phyloP scores from a whole-genome alignment of 176 grass and related monocot genomes.

The Otatea glauca region DNA sequence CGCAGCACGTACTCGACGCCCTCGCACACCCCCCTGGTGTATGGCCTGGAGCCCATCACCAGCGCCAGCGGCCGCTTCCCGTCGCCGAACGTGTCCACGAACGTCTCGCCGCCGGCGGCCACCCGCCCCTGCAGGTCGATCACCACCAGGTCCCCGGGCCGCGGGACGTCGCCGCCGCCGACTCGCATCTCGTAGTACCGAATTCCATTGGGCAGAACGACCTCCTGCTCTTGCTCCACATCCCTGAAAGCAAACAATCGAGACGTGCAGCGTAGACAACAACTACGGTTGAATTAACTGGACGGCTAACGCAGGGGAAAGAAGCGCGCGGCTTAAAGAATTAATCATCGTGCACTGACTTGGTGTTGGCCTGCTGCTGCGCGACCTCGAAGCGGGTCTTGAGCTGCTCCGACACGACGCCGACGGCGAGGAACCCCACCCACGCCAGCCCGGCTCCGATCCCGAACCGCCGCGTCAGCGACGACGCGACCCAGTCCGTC shows the following conservation, averaged over 20 bases:
- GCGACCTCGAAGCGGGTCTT: slow-evolving; percentile 96
- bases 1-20: slow-evolving; percentile 74
- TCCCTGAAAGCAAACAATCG: slow-evolving; percentile 43
- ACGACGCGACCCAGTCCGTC: slow-evolving; percentile 88
- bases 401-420: slow-evolving; percentile 96
- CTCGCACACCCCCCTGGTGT: slow-evolving; percentile 90
- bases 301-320: background rate
- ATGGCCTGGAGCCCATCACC: slow-evolving; percentile 94
- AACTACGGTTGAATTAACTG: background rate
- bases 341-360: slow-evolving; percentile 45
- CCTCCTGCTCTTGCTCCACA: slow-evolving; percentile 75
- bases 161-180: slow-evolving; percentile 70
- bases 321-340: background rate
- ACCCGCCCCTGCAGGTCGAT: slow-evolving; percentile 84
- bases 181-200: slow-evolving; percentile 90
- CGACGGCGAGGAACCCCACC: slow-evolving; percentile 81
- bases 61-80: slow-evolving; percentile 78
- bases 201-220: slow-evolving; percentile 85
- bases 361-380: slow-evolving; percentile 89
- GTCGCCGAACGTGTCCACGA: slow-evolving; percentile 85
- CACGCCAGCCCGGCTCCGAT: slow-evolving; percentile 94
- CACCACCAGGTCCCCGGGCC: slow-evolving; percentile 80
- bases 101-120: slow-evolving; percentile 40
- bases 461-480: slow-evolving; percentile 85
- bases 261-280: background rate